Evolutionary conservation across 2,329 filamentous ascomycete genomes (phyloP), one percentile per base, ranked within the genome.

Genomic region (Fusarium humuli): DNA sequence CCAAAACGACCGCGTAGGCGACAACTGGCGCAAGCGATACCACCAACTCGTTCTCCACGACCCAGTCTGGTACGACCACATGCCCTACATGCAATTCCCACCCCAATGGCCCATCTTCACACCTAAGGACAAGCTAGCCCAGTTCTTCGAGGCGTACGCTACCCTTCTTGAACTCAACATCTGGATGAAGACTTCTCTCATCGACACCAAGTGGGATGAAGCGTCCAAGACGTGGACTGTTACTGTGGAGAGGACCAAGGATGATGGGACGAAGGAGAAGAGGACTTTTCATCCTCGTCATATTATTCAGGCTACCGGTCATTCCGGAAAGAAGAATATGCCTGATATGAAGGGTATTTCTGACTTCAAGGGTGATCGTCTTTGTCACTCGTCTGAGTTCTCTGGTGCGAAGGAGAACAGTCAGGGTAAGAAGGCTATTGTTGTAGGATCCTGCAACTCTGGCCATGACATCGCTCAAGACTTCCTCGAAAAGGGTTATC

Each of bases 391-490:
- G 1, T 86, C 87, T 0, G 84, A 88, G 4, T 90, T 90, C 67
- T 78, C 81, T 0, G 88, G 88, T 1, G 87, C 88, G 0, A 76
- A 78, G 5, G 76, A 82, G 1, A 75, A 82, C 4, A 78, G 81
- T 16, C 77, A 82, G 20, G 85, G 85, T 2, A 90, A 89, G 75
- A 90, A 87, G 65, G 90, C 87, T 0, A 79, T 92, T 3, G 86
- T 93, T 0, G 83, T 93, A 0, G 91, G 91, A 3, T 89, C 87
- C 3, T 91, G 90, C 77, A 92, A 92, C 77, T 91, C 88, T 0
- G 88, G 83, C 8, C 89, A 91, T 71, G 91, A 92, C 67, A 92
- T 92, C 58, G 87, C 88, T 1, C 90, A 92, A 60, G 88, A 92
- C 67, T 92, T 85, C 72, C 83, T 86, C 37, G 89, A 92, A 71